A percentile compares a stretch with the other conserved stretches of the same genome.
phyloP scores from a whole-genome alignment of 805 yeast genomes.

The Yarrowia porcina region DNA sequence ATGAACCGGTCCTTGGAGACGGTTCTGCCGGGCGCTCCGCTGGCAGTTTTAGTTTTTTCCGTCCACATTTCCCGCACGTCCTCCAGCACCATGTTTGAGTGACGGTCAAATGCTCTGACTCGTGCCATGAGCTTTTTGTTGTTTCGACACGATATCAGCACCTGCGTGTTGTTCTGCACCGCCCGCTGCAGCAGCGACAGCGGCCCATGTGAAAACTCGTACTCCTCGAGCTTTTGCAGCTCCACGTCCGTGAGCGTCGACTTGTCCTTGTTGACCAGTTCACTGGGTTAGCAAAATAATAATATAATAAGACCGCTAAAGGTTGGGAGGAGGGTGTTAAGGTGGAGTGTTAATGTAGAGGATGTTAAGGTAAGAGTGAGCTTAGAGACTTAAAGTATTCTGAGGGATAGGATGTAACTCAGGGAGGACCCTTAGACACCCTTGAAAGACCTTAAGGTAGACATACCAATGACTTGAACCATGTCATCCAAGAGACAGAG shows the following conservation, averaged over 20 bases:
- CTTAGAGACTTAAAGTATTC: too few relatives aligned
- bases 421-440: too few relatives aligned
- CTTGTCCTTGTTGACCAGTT: slow-evolving; percentile 67
- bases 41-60: slow-evolving; percentile 55
- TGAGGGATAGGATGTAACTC: too few relatives aligned
- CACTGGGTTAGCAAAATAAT: slow-evolving; percentile 38
- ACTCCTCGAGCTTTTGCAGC: slow-evolving; percentile 78
- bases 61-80: slow-evolving; percentile 87
- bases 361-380: too few relatives aligned
- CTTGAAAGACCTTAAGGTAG: too few relatives aligned
- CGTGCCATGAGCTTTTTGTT: slow-evolving; percentile 88
- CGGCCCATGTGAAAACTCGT: slow-evolving; percentile 88
- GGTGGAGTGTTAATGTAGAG: too few relatives aligned
- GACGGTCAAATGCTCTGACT: slow-evolving; percentile 93
- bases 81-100: slow-evolving; percentile 87
- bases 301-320: too few relatives aligned
- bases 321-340: too few relatives aligned
- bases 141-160: slow-evolving; percentile 85
- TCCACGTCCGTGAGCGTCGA: slow-evolving; percentile 79
- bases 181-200: slow-evolving; percentile 83
- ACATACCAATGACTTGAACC: too few relatives aligned
- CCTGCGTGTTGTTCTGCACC: slow-evolving; percentile 66
- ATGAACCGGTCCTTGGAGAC: slow-evolving; percentile 73
- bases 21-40: slow-evolving; percentile 69
- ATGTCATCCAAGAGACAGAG: too few relatives aligned